Base-by-base conservation (phyloP, 495 filamentous ascomycete genomes). In the Thozetella sp. region DNA sequence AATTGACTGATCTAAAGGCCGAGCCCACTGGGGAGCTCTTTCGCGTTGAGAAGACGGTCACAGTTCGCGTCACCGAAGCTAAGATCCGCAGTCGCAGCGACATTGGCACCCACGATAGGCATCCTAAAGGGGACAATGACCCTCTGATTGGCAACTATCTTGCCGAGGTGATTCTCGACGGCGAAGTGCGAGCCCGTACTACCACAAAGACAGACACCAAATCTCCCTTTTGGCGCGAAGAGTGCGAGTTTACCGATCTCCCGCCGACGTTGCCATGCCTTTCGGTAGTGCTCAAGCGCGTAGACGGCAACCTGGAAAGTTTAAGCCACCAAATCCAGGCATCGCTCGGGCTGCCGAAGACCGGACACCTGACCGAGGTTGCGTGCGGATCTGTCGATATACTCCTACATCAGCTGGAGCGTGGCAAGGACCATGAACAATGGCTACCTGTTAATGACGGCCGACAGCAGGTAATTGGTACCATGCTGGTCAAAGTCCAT, bases 161-260 rank as follows among this genome's bases (percentile, higher is more conserved):
- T 55, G 91, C 91, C 15, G 96, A 99, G 73, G 86, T 97, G n/a
- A 82, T 94, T 2, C 76, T 99, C 13, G 95, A 98, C 72, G 91
- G 91, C 13, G 93, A 98, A 65, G 85, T 94, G 27, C 84, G 94
- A 56, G 91, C 91, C 17, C 88, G 91, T 61, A 97, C 95, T 11
- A 88, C 89, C 24, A 88, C 91, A 22, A 93, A 93, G 72, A 80
- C 83, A 58, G 90, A 92, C 56, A 93, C 90, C 15, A 86, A 84
- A 53, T 92, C 87, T 67, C 95, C 93, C 0, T 97, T 98, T 63
- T 99, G 96, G 95, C 83, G 93, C 25, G 95, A 98, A 76, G 93
- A 94, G 45, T 93, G 92, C 64, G 86, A 90, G 51, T 97, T 97
- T 67, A 76, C 78, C 43, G 93, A 97, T 73, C 80, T 99, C 17